Conservation (phyloP, 345 rosid genomes). For the Arabidopsis arenosa region DNA sequence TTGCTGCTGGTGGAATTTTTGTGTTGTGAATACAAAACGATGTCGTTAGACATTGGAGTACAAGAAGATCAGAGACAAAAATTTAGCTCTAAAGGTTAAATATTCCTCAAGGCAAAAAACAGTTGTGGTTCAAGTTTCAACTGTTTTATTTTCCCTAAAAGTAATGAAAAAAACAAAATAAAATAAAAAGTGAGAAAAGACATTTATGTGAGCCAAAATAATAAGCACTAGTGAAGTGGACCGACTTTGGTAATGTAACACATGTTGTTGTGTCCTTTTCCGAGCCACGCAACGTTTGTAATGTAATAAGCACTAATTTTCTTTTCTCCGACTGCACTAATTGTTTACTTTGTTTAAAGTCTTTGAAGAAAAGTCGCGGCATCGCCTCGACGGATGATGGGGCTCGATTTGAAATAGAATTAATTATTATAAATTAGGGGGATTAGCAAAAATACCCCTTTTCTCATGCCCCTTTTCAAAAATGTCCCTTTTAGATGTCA, state of each 20-base stretch:
- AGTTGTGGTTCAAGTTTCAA: constrained; percentile 35
- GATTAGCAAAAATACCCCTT: too few species aligned
- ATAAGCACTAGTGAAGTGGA: constrained; percentile 30
- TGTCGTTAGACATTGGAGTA: constrained; percentile 16
- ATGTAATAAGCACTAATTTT: constrained; percentile 22
- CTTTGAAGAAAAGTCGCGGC: constrained; percentile 20
- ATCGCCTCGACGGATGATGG: constrained; percentile 14
- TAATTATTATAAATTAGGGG: background rate
- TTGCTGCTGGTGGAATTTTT: constrained; percentile 12
- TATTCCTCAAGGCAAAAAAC: constrained; percentile 25
- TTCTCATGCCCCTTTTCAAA: too few species aligned
- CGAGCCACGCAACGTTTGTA: constrained; percentile 34
- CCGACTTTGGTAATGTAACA: constrained; percentile 36
- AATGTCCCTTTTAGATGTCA: too few species aligned
- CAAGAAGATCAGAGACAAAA: constrained; percentile 27
- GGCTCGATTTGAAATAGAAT: constrained; percentile 3
- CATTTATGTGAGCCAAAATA: constrained; percentile 15
- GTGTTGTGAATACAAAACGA: constrained; percentile 9
- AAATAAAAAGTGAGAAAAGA: constrained; percentile 12
- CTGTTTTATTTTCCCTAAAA: background rate
- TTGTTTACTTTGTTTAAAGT: constrained; percentile 25
- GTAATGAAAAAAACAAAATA: constrained; percentile 9
- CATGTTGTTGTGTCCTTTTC: constrained; percentile 40
- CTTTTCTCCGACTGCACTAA: constrained; percentile 8
- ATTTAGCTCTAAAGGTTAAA: background rate